These are phyloP conservation scores for Phalaenopsis hybrid DNA, from an alignment of 116 monocot genomes.

Conservation along the genomic window DNA sequence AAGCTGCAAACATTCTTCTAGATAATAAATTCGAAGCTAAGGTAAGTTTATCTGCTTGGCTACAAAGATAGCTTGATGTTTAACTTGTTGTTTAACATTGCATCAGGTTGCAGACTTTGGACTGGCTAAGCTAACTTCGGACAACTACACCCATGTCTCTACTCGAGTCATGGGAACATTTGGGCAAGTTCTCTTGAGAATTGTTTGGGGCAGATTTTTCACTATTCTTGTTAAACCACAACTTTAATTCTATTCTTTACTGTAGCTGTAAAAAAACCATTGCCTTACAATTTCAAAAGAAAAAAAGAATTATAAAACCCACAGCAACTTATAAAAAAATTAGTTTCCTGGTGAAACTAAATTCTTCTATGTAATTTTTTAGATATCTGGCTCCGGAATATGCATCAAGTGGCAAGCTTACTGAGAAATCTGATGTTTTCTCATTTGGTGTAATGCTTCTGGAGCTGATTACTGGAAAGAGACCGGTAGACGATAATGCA, in stretches of 20 bases:
- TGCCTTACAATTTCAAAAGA: no score
- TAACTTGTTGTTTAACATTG: neutral
- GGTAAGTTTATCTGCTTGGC: conserved; percentile 24
- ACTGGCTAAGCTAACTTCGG: conserved; percentile 51
- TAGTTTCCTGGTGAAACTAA: neutral
- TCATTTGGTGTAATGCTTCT: conserved; percentile 67
- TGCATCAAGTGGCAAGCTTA: conserved; percentile 73
- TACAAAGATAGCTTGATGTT: neutral
- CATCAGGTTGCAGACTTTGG: conserved; percentile 69
- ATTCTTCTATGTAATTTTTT: neutral
- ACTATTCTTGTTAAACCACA: no score
- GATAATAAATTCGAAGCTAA: conserved; percentile 65
- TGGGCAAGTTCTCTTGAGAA: conserved; percentile 29
- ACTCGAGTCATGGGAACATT: conserved; percentile 77
- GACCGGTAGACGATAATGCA: conserved; percentile 37
- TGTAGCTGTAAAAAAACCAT: no score
- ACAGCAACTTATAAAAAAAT: no score
- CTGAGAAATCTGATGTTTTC: conserved; percentile 73
- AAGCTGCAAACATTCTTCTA: conserved; percentile 61
- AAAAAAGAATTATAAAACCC: no score
- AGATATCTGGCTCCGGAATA: conserved; percentile 78
- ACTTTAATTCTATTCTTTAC: no score
- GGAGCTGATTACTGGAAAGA: conserved; percentile 53
- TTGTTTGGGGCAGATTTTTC: no score
- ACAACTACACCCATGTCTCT: conserved; percentile 63